These are phyloP conservation scores for Ajuga reptans DNA, from an alignment of 305 asterid genomes.

Conservation along the genomic window DNA sequence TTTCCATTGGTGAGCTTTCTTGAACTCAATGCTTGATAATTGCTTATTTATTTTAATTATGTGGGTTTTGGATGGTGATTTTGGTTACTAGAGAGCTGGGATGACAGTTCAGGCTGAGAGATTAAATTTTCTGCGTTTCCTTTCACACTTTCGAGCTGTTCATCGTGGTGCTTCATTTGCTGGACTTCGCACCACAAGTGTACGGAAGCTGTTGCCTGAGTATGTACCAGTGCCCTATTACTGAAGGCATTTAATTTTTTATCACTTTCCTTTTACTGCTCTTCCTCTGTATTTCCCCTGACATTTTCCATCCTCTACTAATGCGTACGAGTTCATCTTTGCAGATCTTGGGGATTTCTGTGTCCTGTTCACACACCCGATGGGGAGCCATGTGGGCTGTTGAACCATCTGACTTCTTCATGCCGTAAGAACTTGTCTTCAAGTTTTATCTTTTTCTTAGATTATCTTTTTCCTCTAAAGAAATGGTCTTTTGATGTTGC, in stretches of 20 bases:
- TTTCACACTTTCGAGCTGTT: slow-evolving; percentile 93
- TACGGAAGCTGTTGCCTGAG: slow-evolving; percentile 95
- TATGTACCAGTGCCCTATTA: slow-evolving; percentile 36
- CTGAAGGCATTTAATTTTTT: neutral
- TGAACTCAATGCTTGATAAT: slow-evolving; percentile 6
- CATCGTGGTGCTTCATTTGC: slow-evolving; percentile 96
- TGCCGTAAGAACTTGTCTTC: slow-evolving; percentile 62
- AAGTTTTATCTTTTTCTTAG: neutral
- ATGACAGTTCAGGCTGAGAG: slow-evolving; percentile 89
- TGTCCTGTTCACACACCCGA: slow-evolving; percentile 99
- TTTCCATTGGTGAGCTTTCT: neutral
- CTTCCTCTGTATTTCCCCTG: neutral
- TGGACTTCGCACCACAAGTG: slow-evolving; percentile 94
- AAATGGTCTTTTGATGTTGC: neutral
- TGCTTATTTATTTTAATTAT: slow-evolving; percentile 12
- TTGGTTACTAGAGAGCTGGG: slow-evolving; percentile 68
- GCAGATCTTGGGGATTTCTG: slow-evolving; percentile 93
- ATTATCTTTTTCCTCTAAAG: neutral
- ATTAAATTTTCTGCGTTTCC: slow-evolving; percentile 77
- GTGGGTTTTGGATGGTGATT: slow-evolving; percentile 22
- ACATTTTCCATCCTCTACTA: slow-evolving; percentile 3
- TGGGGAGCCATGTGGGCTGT: slow-evolving; percentile 96
- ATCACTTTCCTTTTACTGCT: neutral
- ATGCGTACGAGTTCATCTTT: neutral
- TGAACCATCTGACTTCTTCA: slow-evolving; percentile 82